A percentile compares a stretch with the other conserved stretches of the same genome.
Evolutionary conservation across 345 rosid species (phyloP).

Genomic region (Rhodamnia argentea): DNA sequence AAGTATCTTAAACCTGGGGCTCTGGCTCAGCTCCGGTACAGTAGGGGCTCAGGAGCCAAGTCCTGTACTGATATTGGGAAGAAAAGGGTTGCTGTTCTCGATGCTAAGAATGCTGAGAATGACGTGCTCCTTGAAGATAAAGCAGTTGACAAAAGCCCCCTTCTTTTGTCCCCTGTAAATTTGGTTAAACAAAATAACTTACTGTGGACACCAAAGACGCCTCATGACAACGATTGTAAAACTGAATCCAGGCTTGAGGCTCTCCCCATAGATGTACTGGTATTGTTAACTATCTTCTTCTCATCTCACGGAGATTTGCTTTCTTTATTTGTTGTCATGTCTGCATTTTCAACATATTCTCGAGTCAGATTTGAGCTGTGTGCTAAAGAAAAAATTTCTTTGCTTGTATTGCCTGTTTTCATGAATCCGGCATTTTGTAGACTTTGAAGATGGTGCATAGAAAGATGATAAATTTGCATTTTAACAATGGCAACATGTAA

Average conservation of each 20-base stretch:
- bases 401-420: background rate
- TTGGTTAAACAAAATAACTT: slow-evolving; percentile 26
- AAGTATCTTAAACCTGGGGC: slow-evolving; percentile 82
- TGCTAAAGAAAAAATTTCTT: background rate
- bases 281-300: slow-evolving; percentile 7
- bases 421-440: background rate
- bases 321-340: background rate
- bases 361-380: background rate
- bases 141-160: slow-evolving; percentile 38
- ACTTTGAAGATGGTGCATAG: background rate
- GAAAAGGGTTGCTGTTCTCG: slow-evolving; percentile 51
- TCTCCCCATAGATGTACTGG: slow-evolving; percentile 89
- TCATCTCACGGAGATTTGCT: background rate
- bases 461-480: background rate
- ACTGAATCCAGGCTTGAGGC: slow-evolving; percentile 73
- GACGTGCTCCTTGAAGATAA: slow-evolving; percentile 11
- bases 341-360: background rate
- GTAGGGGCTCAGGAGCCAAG: slow-evolving; percentile 38
- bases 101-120: slow-evolving; percentile 24
- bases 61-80: slow-evolving; percentile 64
- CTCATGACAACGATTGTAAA: slow-evolving; percentile 31
- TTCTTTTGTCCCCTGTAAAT: slow-evolving; percentile 49
- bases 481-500: background rate
- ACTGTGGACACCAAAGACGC: slow-evolving; percentile 72
- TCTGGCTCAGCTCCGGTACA: slow-evolving; percentile 62